A percentile compares a stretch with the other conserved stretches of the same genome.
Evolutionary conservation across 2,329 filamentous ascomycete genomes (phyloP).

Genomic region (Passalora sequoiae): DNA sequence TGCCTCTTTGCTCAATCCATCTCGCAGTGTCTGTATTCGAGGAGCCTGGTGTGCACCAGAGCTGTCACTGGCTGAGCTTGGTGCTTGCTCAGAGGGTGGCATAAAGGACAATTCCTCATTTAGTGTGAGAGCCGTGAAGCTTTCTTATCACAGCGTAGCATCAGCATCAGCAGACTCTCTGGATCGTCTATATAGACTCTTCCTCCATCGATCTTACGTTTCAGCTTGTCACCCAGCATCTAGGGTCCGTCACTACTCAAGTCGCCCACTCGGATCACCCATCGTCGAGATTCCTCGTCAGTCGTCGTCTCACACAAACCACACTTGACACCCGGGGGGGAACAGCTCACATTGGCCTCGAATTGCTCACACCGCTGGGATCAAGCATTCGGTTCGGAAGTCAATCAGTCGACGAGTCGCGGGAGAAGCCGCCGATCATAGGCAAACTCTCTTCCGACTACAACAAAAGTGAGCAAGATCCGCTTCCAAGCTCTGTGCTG

Average conservation of each 20-base stretch:
- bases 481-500: neutral
- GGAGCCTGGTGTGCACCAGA: constrained; percentile 29
- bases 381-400: neutral
- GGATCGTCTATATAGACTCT: constrained; percentile 23
- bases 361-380: neutral
- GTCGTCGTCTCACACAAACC: too few species aligned
- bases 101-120: constrained; percentile 24
- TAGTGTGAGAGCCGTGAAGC: constrained; percentile 18
- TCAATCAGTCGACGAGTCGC: constrained; percentile 1
- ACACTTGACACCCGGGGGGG: too few species aligned
- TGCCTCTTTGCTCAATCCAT: constrained; percentile 33
- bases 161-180: constrained; percentile 14
- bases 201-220: constrained; percentile 21
- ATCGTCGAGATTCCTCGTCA: too few species aligned
- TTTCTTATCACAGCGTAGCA: constrained; percentile 19
- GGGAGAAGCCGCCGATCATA: neutral
- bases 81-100: constrained; percentile 22
- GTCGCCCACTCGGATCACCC: constrained; percentile 1
- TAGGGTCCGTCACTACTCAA: constrained; percentile 9
- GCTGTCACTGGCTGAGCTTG: constrained; percentile 31
- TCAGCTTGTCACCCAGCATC: constrained; percentile 21
- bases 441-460: neutral
- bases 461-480: constrained; percentile 2
- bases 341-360: too few species aligned
- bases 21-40: constrained; percentile 28